Evolutionary conservation across 176 grass and related monocot species (phyloP).

Genomic region (Neostapfia colusana): DNA sequence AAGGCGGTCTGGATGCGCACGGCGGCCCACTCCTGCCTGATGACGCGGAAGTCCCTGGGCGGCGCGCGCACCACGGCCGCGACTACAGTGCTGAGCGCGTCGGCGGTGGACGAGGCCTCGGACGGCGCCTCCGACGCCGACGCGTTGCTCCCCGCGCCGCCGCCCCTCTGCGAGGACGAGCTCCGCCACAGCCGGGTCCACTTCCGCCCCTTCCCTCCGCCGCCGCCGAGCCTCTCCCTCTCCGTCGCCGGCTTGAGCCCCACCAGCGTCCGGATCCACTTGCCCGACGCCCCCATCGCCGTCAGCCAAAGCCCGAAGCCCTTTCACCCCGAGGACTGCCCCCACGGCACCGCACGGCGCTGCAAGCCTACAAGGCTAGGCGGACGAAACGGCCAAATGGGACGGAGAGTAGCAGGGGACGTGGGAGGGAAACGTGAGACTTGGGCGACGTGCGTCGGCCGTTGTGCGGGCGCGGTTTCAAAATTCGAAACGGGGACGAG

Average conservation of each 20-base stretch:
- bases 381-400: constrained; percentile 20
- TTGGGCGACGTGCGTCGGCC: constrained; percentile 38
- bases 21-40: constrained; percentile 69
- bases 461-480: constrained; percentile 36
- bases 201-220: constrained; percentile 49
- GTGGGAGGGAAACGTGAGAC: constrained; percentile 35
- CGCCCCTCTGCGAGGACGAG: constrained; percentile 47
- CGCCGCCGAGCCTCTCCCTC: constrained; percentile 30
- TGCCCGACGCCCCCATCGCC: constrained; percentile 67
- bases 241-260: constrained; percentile 48
- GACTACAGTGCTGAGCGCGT: constrained; percentile 57
- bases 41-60: constrained; percentile 62
- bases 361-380: not conserved
- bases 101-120: constrained; percentile 50
- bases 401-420: not conserved
- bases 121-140: constrained; percentile 61
- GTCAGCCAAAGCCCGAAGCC: not conserved
- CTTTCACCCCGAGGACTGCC: not conserved
- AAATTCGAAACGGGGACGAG: constrained; percentile 37
- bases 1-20: constrained; percentile 78
- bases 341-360: not conserved
- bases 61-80: constrained; percentile 64
- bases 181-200: constrained; percentile 75
- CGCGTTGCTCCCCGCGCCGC: constrained; percentile 21
- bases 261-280: constrained; percentile 80